phyloP scores from a whole-genome alignment of 177 flowering plant species.

The Telopea speciosissima region DNA sequence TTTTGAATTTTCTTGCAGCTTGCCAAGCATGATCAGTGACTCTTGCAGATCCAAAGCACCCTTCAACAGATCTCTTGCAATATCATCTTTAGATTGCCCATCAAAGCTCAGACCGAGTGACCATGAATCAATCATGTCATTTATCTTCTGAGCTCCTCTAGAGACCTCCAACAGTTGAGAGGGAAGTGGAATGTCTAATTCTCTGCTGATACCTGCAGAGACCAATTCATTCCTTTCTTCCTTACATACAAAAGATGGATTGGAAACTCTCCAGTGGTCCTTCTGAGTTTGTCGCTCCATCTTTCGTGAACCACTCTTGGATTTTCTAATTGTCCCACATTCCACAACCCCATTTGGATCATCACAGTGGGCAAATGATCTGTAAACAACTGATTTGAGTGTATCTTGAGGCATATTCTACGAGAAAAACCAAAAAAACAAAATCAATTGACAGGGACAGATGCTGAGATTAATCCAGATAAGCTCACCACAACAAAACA shows the following conservation, averaged over 20 bases:
- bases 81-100: slow-evolving; percentile 37
- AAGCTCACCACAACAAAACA: slow-evolving; percentile 10
- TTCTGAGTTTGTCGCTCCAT: slow-evolving; percentile 22
- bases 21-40: slow-evolving; percentile 61
- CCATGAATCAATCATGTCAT: slow-evolving; percentile 54
- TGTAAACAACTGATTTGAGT: slow-evolving; percentile 44
- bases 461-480: slow-evolving; percentile 2
- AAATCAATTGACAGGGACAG: slow-evolving; percentile 31
- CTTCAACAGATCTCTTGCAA: slow-evolving; percentile 62
- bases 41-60: slow-evolving; percentile 86
- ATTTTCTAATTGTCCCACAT: slow-evolving; percentile 50
- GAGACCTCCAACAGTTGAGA: slow-evolving; percentile 62
- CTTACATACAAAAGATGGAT: slow-evolving; percentile 9
- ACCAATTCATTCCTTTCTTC: slow-evolving; percentile 21
- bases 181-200: slow-evolving; percentile 24
- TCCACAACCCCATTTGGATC: slow-evolving; percentile 74
- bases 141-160: slow-evolving; percentile 64
- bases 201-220: slow-evolving; percentile 19
- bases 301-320: slow-evolving; percentile 28
- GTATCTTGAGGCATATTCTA: slow-evolving; percentile 70
- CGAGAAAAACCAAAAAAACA: slow-evolving; percentile 4
- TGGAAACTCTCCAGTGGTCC: slow-evolving; percentile 8
- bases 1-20: slow-evolving; percentile 63
- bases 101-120: slow-evolving; percentile 35
- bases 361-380: slow-evolving; percentile 68